A percentile compares a stretch with the other conserved stretches of the same genome.
Conservation (phyloP, 2,329 filamentous ascomycete species). For the Aulographum hederae region DNA sequence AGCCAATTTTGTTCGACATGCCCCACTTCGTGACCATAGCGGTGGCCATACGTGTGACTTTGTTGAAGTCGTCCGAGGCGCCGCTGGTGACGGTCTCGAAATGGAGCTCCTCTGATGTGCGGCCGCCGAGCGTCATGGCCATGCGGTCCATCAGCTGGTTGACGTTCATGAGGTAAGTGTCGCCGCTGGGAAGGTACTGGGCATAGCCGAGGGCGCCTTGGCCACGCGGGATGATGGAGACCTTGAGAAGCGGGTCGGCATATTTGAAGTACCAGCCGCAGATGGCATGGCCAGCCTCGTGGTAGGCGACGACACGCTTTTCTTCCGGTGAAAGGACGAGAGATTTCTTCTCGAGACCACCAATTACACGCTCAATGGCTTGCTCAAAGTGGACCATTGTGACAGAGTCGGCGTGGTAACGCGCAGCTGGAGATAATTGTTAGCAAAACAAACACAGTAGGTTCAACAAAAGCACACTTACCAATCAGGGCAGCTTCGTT, state of each 20-base stretch:
- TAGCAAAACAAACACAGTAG: conserved; percentile 15
- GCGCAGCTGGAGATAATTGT: conserved; percentile 46
- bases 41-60: conserved; percentile 88
- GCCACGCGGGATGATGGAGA: conserved; percentile 93
- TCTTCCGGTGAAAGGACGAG: conserved; percentile 83
- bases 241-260: conserved; percentile 94
- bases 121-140: conserved; percentile 96
- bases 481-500: conserved; percentile 95
- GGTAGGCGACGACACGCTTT: conserved; percentile 92
- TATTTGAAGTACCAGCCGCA: conserved; percentile 96
- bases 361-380: conserved; percentile 92
- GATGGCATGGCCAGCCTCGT: conserved; percentile 95
- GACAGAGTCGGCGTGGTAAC: conserved; percentile 62
- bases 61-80: conserved; percentile 94
- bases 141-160: conserved; percentile 97
- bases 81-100: conserved; percentile 93
- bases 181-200: conserved; percentile 81
- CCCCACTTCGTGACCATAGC: conserved; percentile 99
- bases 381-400: conserved; percentile 87
- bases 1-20: conserved; percentile 89
- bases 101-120: conserved; percentile 88
- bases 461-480: conserved; percentile 30
- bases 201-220: conserved; percentile 89
- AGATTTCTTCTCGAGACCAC: conserved; percentile 93
- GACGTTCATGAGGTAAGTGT: conserved; percentile 90